These are phyloP conservation scores for Porcisia hertigi DNA, from an alignment of 208 protist species.

Conservation along the genomic window DNA sequence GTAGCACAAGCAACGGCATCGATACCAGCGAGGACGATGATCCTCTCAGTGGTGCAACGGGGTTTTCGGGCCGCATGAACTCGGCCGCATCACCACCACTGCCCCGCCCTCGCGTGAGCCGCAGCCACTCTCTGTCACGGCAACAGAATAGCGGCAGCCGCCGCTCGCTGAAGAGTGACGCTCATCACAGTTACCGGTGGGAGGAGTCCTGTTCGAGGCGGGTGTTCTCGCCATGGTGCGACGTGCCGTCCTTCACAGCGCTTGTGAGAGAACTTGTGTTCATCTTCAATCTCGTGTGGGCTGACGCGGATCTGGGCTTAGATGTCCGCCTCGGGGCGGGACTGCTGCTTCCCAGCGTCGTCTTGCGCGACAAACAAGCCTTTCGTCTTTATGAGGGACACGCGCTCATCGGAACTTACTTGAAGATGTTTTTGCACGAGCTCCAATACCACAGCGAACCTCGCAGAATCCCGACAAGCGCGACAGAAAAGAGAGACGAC, in stretches of 20 bases:
- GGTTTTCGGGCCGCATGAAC: neutral
- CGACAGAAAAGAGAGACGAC: neutral
- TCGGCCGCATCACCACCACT: slow-evolving; percentile 5
- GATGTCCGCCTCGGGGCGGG: slow-evolving; percentile 49
- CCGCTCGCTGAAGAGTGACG: neutral
- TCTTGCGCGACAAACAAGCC: slow-evolving; percentile 41
- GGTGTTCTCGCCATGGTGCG: slow-evolving; percentile 38
- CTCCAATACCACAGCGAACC: slow-evolving; percentile 26
- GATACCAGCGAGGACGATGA: slow-evolving; percentile 5
- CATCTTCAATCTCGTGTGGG: slow-evolving; percentile 39
- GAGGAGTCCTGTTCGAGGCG: neutral
- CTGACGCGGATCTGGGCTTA: slow-evolving; percentile 32
- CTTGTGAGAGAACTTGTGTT: slow-evolving; percentile 44
- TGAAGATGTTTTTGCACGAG: slow-evolving; percentile 36
- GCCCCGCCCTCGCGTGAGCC: slow-evolving; percentile 12
- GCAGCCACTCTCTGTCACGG: neutral
- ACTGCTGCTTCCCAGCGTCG: slow-evolving; percentile 45
- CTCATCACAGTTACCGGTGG: neutral
- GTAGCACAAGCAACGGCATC: neutral
- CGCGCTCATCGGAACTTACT: slow-evolving; percentile 50
- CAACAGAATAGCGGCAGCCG: neutral
- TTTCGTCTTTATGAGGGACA: slow-evolving; percentile 67
- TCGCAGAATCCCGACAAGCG: neutral
- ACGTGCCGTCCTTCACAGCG: slow-evolving; percentile 54
- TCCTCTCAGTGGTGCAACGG: neutral